Evolutionary conservation across 306 rosid genomes (phyloP).

Genomic region (Dalbergia oliveri): DNA sequence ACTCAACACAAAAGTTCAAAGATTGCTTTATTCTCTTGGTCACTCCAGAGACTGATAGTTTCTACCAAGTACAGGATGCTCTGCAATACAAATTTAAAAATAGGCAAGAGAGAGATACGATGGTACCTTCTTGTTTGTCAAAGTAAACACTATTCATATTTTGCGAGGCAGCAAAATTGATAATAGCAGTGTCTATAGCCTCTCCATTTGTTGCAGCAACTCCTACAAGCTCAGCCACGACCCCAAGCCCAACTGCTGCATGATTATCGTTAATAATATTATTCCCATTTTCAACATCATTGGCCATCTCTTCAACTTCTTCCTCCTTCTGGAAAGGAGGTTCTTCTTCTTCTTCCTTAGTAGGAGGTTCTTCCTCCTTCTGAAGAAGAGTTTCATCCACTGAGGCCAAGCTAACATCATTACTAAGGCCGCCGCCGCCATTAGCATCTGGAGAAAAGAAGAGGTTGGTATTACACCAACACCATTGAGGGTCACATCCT

Average conservation of each 20-base stretch:
- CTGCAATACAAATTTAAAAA: background rate
- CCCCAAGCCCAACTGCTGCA: background rate
- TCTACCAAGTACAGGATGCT: background rate
- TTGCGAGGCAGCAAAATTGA: constrained; percentile 13
- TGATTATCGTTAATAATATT: background rate
- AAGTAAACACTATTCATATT: constrained; percentile 38
- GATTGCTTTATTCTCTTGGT: background rate
- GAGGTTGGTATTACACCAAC: background rate
- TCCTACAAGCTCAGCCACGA: constrained; percentile 17
- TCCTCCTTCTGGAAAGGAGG: background rate
- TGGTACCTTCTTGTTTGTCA: constrained; percentile 43
- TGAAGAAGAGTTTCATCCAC: background rate
- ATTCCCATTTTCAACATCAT: constrained; percentile 6
- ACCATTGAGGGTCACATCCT: background rate
- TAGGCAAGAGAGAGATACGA: background rate
- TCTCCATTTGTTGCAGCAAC: constrained; percentile 29
- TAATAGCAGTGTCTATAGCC: background rate
- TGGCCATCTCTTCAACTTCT: constrained; percentile 10
- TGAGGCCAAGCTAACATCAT: background rate
- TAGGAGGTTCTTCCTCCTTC: background rate
- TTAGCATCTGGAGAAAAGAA: background rate
- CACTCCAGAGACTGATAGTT: background rate
- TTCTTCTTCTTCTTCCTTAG: background rate
- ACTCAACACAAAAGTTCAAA: background rate
- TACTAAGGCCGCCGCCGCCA: background rate